Percentiles rank a stretch among this genome's conserved stretches.
These are phyloP conservation scores for Cucumis hystrix DNA, from an alignment of 306 rosid species.

Conservation along the genomic window DNA sequence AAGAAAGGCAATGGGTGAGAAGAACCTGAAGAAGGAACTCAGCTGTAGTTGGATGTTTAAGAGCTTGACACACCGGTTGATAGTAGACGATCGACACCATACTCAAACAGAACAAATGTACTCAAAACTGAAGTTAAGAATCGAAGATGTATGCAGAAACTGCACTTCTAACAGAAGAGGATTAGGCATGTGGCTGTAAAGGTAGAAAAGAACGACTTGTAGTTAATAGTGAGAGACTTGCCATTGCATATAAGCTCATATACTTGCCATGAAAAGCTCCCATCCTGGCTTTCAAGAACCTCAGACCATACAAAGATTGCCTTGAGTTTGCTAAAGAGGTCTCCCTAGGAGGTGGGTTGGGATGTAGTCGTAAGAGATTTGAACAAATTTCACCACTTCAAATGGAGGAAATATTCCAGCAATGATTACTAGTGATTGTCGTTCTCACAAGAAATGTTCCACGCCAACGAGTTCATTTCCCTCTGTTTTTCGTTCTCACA, in stretches of 20 bases:
- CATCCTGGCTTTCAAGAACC: conserved; percentile 36
- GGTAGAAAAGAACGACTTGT: conserved; percentile 38
- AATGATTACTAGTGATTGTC: conserved; percentile 51
- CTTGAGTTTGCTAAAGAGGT: conserved; percentile 60
- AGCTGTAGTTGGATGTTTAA: conserved; percentile 35
- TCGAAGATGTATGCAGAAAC: conserved; percentile 11
- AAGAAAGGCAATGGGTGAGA: conserved; percentile 41
- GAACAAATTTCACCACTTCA: conserved; percentile 44
- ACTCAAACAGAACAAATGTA: conserved; percentile 34
- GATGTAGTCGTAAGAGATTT: conserved; percentile 37
- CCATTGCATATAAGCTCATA: conserved; percentile 46
- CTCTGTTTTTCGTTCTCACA: neutral
- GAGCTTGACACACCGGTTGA: conserved; percentile 26
- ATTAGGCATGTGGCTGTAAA: conserved; percentile 16
- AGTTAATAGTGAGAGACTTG: conserved; percentile 51
- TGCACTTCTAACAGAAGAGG: conserved; percentile 23
- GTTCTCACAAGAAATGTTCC: conserved; percentile 19
- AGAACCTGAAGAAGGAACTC: conserved; percentile 35
- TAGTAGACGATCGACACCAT: conserved; percentile 53
- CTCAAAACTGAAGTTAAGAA: conserved; percentile 28
- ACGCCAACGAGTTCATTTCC: conserved; percentile 48
- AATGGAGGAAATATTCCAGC: conserved; percentile 40
- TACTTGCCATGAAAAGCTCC: conserved; percentile 24
- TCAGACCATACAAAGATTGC: conserved; percentile 41
- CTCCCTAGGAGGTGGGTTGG: conserved; percentile 27